phyloP scores from a whole-genome alignment of 2,329 filamentous ascomycete genomes.

The Periconia sp. region DNA sequence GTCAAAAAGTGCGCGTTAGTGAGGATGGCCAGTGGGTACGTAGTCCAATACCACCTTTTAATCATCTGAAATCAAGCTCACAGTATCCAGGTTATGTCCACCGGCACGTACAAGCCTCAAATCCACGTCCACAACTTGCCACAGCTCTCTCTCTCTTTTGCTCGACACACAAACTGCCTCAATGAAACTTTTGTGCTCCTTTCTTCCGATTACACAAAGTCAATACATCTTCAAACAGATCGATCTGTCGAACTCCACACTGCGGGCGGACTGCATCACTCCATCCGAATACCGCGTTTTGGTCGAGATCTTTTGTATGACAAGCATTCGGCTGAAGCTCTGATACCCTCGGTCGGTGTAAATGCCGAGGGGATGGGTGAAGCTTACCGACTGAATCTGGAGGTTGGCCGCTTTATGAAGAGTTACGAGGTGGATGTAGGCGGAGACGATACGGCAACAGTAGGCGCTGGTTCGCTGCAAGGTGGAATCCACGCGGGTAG shows the following conservation, averaged over 20 bases:
- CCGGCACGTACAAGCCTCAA: conserved; percentile 72
- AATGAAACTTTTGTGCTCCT: conserved; percentile 91
- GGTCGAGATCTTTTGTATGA: conserved; percentile 89
- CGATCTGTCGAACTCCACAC: conserved; percentile 92
- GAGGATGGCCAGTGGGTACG: conserved; percentile 91
- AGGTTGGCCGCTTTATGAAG: conserved; percentile 90
- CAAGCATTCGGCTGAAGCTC: conserved; percentile 75
- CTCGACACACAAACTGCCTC: conserved; percentile 85
- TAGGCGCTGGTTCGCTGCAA: conserved; percentile 75
- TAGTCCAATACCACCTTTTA: background rate
- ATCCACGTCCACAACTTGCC: conserved; percentile 96
- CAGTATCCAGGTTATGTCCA: conserved; percentile 2
- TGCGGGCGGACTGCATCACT: conserved; percentile 82
- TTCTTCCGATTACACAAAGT: conserved; percentile 90
- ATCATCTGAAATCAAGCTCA: background rate
- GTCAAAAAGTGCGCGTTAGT: conserved; percentile 70
- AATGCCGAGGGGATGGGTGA: conserved; percentile 86
- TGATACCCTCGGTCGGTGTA: conserved; percentile 85
- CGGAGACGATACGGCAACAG: conserved; percentile 69
- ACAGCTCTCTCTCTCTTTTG: conserved; percentile 89
- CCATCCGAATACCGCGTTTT: conserved; percentile 87
- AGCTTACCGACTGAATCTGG: conserved; percentile 89
- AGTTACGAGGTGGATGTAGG: conserved; percentile 91
- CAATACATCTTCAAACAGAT: conserved; percentile 88
- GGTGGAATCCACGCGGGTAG: conserved; percentile 83